Evolutionary conservation across 352 stramenopile genomes (phyloP).

Genomic region (Globisporangium canariense): DNA sequence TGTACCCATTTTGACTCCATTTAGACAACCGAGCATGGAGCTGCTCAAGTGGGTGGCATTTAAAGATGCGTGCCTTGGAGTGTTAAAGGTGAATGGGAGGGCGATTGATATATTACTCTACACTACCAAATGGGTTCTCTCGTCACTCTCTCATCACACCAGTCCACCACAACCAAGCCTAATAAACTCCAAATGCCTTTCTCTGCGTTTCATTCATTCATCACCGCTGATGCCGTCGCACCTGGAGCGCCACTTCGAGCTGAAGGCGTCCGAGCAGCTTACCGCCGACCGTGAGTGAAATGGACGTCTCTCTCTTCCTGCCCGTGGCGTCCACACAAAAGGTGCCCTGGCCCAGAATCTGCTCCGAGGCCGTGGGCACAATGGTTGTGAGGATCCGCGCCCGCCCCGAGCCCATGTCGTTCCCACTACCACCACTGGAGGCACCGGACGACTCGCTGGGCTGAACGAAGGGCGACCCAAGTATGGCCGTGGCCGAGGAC

Average conservation of each 20-base stretch:
- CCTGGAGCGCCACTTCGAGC: conserved; percentile 53
- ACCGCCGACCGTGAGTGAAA: conserved; percentile 63
- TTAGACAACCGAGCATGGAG: too few relatives aligned
- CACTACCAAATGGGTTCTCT: too few relatives aligned
- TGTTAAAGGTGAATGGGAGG: too few relatives aligned
- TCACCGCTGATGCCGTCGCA: conserved; percentile 15
- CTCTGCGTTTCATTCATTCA: too few relatives aligned
- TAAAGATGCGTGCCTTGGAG: too few relatives aligned
- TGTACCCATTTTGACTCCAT: background rate
- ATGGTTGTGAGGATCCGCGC: conserved; percentile 5
- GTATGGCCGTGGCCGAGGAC: conserved; percentile 16
- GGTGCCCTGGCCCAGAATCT: conserved; percentile 55
- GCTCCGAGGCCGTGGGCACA: conserved; percentile 24
- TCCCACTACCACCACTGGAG: background rate
- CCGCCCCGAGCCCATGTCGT: conserved; percentile 5
- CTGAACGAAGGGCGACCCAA: conserved; percentile 10
- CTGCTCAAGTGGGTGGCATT: too few relatives aligned
- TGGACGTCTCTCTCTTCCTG: conserved; percentile 46
- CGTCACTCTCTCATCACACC: too few relatives aligned
- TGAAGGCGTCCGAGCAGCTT: conserved; percentile 57
- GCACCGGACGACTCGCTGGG: background rate
- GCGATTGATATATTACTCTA: too few relatives aligned
- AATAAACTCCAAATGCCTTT: background rate
- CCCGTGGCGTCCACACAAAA: conserved; percentile 58
- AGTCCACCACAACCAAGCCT: background rate